Base-by-base conservation (phyloP, 768 basidiomycete species). In the Psilocybe tampanensis region DNA sequence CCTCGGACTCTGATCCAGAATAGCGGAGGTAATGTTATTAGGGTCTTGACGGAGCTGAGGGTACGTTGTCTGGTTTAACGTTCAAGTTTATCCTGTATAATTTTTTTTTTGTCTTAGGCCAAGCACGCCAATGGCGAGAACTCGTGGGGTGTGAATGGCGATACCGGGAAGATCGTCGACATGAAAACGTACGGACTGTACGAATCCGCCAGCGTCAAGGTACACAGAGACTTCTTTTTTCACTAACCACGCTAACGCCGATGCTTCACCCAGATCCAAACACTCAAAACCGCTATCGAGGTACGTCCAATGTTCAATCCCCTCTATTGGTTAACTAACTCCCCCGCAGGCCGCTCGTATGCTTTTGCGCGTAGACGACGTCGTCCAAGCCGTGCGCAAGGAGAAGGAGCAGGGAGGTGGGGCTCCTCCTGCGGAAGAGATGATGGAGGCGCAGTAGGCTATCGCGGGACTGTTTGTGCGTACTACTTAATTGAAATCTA, bases 151-250 rank as follows among this genome's bases (percentile, higher is more conserved):
- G 91, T 99, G 36, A 88, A 98, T 63, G 97, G 96, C 21, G 92
- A 98, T 66, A 95, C 91, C 7, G 97, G 97, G 22, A 96, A 95
- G 74, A 88, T 95, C 39, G 91, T 91, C 41, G 93, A 98, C 70
- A 98, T 98, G 96, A 95, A 94, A 70, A 74, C 77, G 44, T 97
- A 98, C 70, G 95, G 95, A 1, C 75, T 99, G 58, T 93, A 93
- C 63, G 97, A 99, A 76, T 94, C 91, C 33, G 95, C 96, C 4
- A 94, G 93, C 62, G 96, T 99, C 68, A 98, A 98, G 81, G 86
- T 88, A 11, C 39, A 47, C 52, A 51, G 6, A 2, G 12, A 13
- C 54, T 26, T 12, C 19, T 21, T 24, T 24, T 44, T 55, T 21
- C 26, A 48, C 22, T 17, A 33, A 13, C 18, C 34, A 53, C 44